Base-by-base conservation (phyloP, 176 grass and related monocot genomes). In the Typha latifolia region DNA sequence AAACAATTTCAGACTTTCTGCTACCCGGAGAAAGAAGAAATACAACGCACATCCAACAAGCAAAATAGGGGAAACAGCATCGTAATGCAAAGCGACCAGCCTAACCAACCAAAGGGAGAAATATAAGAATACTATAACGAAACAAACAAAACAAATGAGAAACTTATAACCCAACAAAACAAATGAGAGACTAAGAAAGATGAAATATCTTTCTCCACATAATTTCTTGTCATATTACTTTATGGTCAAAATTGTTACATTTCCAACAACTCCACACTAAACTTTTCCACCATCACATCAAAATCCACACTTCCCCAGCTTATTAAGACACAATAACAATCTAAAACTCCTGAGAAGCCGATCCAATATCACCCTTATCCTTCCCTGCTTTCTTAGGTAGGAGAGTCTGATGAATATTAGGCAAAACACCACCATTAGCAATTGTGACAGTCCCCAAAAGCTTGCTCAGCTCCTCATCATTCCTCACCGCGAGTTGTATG, bases 391-490 rank as follows among this genome's bases (percentile, higher is more conserved):
- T 78, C 75, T 78, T 78, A 32, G 75, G 75, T 20, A 78, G 66
- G 49, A 78, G 75, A 37, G 75, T 78, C 32, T 67, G 64, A 67
- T 78, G 75, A 22, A 78, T 70, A 48, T 78, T 78, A 12, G 75
- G 75, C 19, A 78, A 68, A 5, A 78, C 75, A 51, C 75, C 75
- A n/a, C 75, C 75, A 70, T 78, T 78, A 1, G 75, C 75, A 78
- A 78, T 78, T 8, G 75, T 78, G 20, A 78, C 75, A 18, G 55
- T 62, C 32, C 75, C 75, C 66, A 78, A 78, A 63, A 78, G 75
- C 75, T 78, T 78, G 75, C 75, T 78, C 75, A 78, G 61, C 75
- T 78, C 75, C 32, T 78, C 75, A 50, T 78, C 75, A 51, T 78
- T 78, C 49, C 75, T 70, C 13, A 78, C 75, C 7, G 75, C 75